A percentile compares a stretch with the other conserved stretches of the same genome.
phyloP scores from a whole-genome alignment of 805 yeast genomes.

The Yamadazyma laniorum region DNA sequence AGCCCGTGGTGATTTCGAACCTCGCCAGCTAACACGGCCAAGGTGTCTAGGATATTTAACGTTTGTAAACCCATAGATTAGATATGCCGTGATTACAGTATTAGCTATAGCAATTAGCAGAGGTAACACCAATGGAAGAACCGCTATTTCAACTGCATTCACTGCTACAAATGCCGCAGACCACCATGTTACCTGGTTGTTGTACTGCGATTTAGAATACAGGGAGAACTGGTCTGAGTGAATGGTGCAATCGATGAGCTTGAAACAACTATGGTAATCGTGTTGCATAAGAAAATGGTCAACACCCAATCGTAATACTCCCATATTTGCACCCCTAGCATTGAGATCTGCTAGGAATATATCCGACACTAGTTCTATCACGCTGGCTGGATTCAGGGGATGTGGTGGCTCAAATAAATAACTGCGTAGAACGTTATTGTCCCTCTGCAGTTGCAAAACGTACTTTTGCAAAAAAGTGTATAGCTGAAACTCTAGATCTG shows the following conservation, averaged over 20 bases:
- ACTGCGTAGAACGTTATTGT: background rate
- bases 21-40: conserved; percentile 39
- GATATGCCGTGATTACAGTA: background rate
- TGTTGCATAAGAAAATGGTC: conserved; percentile 20
- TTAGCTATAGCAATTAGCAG: background rate
- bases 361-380: background rate
- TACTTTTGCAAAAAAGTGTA: background rate
- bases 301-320: conserved; percentile 15
- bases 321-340: conserved; percentile 3
- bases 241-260: conserved; percentile 20
- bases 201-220: background rate
- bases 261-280: conserved; percentile 29
- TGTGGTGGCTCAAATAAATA: conserved; percentile 8
- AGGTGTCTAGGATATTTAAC: conserved; percentile 13
- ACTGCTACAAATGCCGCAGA: background rate
- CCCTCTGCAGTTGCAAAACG: background rate
- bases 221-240: background rate
- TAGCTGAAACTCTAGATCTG: background rate
- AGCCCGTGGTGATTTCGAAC: conserved; percentile 25
- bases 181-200: background rate
- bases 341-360: background rate
- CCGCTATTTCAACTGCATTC: conserved; percentile 1
- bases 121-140: background rate
- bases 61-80: conserved; percentile 8
- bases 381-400: conserved; percentile 5